Evolutionary conservation across 352 stramenopile genomes (phyloP), one percentile per base, ranked within the genome.

Genomic region (Phytophthora sp.): DNA sequence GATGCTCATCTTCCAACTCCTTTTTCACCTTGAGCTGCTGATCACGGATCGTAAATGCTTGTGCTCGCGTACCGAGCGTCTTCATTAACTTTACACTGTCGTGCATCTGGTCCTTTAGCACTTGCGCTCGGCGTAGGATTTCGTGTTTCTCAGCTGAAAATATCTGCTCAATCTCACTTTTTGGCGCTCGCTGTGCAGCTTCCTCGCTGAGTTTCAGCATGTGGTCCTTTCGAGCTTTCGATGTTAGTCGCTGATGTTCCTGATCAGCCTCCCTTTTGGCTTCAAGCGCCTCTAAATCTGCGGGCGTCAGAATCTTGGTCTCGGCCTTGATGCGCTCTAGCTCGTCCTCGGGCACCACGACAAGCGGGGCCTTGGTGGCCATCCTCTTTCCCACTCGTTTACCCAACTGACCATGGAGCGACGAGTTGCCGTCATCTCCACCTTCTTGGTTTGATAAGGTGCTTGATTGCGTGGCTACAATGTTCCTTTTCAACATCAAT

Each of bases 31-130:
- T 78, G 9, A 91, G 79, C 64, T 98, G 94, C 66, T 97, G 79
- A 68, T 99, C 95, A 24, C 95, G 92, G 65, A 98, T 98, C 24
- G 91, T 97, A 73, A 98, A 99, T 31, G 93, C 93, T 45, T 91
- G 88, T 1, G 95, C 94, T 11, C 94, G 75, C 43, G 92, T 89
- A 21, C 88, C 94, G 2, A 97, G 91, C 18, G 92, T 97, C 61
- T 94, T 96, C 55, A 99, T 88, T 21, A 98, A 74, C 77, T 99
- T 98, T 27, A 98, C 91, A 24, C 94, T 89, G 71, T 98, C 95
- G 56, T 94, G 83, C 42, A 67, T 76, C 51, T 91, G 82, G 51
- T 94, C 85, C 42, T 92, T 87, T 6, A 94, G 61, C 3, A 80
- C 66, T 18, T 41, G 72, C 17, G 82, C 85, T 13, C 74, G 72